Evolutionary conservation across 2,329 filamentous ascomycete genomes (phyloP).

Genomic region (Aspergillus sp.): DNA sequence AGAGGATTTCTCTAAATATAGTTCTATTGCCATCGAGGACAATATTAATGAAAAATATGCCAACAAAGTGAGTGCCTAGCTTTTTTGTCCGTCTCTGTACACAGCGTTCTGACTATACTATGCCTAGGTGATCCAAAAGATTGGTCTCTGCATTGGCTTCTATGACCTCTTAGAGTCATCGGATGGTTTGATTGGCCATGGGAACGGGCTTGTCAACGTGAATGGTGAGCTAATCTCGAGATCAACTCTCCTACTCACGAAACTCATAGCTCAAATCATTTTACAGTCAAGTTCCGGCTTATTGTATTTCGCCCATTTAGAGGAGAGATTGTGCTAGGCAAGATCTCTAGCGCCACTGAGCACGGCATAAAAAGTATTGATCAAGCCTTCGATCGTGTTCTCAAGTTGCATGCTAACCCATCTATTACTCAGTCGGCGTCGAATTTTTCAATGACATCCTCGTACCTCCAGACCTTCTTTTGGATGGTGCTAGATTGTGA

Average conservation of each 20-base stretch:
- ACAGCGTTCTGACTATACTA: conserved; percentile 2
- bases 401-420: conserved; percentile 13
- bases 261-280: conserved; percentile 1
- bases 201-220: conserved; percentile 87
- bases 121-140: conserved; percentile 76
- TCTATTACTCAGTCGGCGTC: conserved; percentile 61
- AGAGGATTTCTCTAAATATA: conserved; percentile 79
- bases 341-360: conserved; percentile 72
- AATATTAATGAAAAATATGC: conserved; percentile 97
- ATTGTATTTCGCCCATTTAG: conserved; percentile 96
- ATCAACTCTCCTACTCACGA: not conserved
- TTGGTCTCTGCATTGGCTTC: conserved; percentile 89
- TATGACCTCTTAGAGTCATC: conserved; percentile 88
- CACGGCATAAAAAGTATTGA: conserved; percentile 68
- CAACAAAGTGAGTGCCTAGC: conserved; percentile 65
- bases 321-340: conserved; percentile 83
- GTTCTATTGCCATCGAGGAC: conserved; percentile 84
- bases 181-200: conserved; percentile 91
- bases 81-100: too few species aligned
- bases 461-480: conserved; percentile 71
- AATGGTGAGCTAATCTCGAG: conserved; percentile 62
- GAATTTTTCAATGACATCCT: conserved; percentile 96
- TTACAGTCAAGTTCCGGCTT: conserved; percentile 82
- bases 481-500: conserved; percentile 76
- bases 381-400: not conserved